Evolutionary conservation across 108 stramenopile genomes (phyloP), one percentile per base, ranked within the genome.

Genomic region (Nitzschia inconspicua): DNA sequence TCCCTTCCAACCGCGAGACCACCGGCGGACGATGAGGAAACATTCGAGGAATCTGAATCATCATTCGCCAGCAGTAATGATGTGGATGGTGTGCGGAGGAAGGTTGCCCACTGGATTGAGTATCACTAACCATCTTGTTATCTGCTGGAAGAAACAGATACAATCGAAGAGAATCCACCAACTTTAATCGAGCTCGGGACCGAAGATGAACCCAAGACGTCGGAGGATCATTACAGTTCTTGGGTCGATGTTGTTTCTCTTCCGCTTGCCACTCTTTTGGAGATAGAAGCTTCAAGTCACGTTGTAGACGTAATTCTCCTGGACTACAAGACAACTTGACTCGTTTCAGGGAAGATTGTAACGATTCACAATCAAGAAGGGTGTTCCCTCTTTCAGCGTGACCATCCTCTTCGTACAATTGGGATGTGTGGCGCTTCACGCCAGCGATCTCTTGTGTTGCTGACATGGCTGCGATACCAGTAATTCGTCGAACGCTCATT

Each of bases 11-110:
- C 0, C 77, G 65, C 13, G 67, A 54, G 0, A 87, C 60, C 19
- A 56, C 58, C 6, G 86, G 86, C 29, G 80, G 78, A 7, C 57
- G 68, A 47, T 87, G 86, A 32, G 86, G 86, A 64, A 83, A 87
- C 86, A 87, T 84, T 48, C 86, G 63, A 35, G 86, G 86, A 30
- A 87, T 65, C 44, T 74, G 78, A 66, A 87, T 71, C 52, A 47
- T 52, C 27, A 84, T 35, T 35, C 60, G 32, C 18, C 40, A 50
- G 3, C 24, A 10, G 10, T 60, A 34, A 26, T 43, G 67, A 60
- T 66, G 75, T 34, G 58, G 75, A 55, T 79, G 66, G 24, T 31
- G 47, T 8, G 36, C 44, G n/a, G 9, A 34, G 22, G 53, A 42
- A 23, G 49, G 14, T 37, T 29, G 51, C 16, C 1, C 18, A 39